These are phyloP conservation scores for Psilocybe azurescens DNA, from an alignment of 768 basidiomycete genomes.

Conservation along the genomic window DNA sequence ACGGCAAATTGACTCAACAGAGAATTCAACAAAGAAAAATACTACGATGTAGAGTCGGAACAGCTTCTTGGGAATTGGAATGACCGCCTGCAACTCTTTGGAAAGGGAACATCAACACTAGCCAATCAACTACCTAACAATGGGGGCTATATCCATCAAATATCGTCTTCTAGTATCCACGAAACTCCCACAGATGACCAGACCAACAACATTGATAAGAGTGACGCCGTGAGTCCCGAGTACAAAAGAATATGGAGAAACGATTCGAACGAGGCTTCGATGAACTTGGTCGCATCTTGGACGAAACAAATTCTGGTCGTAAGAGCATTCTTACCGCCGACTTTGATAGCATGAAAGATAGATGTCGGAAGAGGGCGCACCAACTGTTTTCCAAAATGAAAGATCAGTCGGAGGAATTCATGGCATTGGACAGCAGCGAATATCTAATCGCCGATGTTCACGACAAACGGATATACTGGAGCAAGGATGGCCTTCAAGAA, in stretches of 20 bases:
- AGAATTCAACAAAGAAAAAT: constrained; percentile 6
- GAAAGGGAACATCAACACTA: not conserved
- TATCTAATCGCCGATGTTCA: not conserved
- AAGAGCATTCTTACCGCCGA: not conserved
- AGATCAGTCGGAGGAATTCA: constrained; percentile 6
- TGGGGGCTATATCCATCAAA: too few species aligned
- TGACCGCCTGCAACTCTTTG: not conserved
- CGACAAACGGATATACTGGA: constrained; percentile 8
- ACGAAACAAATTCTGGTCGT: not conserved
- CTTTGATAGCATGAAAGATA: constrained; percentile 4
- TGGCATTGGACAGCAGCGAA: not conserved
- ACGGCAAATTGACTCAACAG: not conserved
- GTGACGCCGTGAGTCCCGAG: not conserved
- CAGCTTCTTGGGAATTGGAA: constrained; percentile 5
- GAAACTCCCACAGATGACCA: not conserved
- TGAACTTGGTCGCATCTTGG: not conserved
- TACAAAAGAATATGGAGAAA: not conserved
- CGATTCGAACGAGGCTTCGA: not conserved
- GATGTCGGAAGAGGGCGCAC: constrained; percentile 3
- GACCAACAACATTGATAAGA: not conserved
- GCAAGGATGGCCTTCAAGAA: constrained; percentile 2
- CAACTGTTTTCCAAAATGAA: constrained; percentile 7
- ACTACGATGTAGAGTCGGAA: constrained; percentile 1
- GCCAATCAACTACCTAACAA: not conserved
- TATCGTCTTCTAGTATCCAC: not conserved